These are phyloP conservation scores for Phytophthora kernoviae DNA, from an alignment of 352 stramenopile species.

Conservation along the genomic window DNA sequence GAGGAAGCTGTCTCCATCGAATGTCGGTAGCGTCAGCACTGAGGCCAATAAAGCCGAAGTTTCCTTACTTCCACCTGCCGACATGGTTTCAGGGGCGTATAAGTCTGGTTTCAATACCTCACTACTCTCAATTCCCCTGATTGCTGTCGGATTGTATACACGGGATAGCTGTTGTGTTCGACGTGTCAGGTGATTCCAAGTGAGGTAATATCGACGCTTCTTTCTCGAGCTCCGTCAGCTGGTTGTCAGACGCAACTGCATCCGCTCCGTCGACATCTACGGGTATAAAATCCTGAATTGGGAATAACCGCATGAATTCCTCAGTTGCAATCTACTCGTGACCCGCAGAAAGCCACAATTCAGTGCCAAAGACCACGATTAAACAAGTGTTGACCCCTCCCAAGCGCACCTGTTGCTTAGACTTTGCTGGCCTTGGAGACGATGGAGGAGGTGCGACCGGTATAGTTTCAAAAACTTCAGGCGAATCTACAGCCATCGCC, in stretches of 20 bases:
- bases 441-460: background rate
- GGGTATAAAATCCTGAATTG: slow-evolving; percentile 76
- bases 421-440: slow-evolving; percentile 5
- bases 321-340: slow-evolving; percentile 45
- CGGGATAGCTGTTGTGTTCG: too few species aligned
- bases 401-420: slow-evolving; percentile 26
- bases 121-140: background rate
- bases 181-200: background rate
- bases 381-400: background rate
- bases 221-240: background rate
- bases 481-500: background rate
- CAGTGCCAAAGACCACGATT: background rate
- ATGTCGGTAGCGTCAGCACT: slow-evolving; percentile 55
- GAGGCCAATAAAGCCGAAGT: slow-evolving; percentile 54
- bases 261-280: slow-evolving; percentile 10
- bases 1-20: slow-evolving; percentile 43
- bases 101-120: background rate
- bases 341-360: background rate
- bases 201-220: background rate
- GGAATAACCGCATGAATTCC: slow-evolving; percentile 71
- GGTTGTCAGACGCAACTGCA: background rate
- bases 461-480: background rate
- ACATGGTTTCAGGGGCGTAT: background rate
- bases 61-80: background rate
- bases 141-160: background rate